Percentiles rank a stretch among this genome's conserved stretches.
These are phyloP conservation scores for Collybiopsis confluens DNA, from an alignment of 768 basidiomycete species.

Conservation along the genomic window DNA sequence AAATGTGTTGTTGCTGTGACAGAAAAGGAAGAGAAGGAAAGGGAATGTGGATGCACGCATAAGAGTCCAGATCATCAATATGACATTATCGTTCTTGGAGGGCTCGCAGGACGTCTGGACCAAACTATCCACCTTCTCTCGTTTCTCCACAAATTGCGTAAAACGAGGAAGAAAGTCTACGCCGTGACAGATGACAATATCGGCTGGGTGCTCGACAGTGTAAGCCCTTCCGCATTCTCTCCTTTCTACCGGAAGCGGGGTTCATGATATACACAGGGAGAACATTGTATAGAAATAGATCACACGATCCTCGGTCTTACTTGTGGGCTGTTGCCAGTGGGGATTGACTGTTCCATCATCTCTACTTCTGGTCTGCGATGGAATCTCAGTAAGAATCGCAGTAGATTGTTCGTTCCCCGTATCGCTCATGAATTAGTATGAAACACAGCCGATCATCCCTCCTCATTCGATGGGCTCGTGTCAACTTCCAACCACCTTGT, in stretches of 20 bases:
- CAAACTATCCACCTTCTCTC: slow-evolving; percentile 92
- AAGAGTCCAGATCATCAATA: slow-evolving; percentile 33
- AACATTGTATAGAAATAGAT: slow-evolving; percentile 75
- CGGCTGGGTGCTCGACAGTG: slow-evolving; percentile 83
- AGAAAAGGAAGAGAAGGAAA: slow-evolving; percentile 46
- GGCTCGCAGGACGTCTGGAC: slow-evolving; percentile 87
- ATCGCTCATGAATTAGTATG: not conserved
- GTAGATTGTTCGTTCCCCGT: not conserved
- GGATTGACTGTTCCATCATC: slow-evolving; percentile 70
- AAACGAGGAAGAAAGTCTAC: slow-evolving; percentile 53
- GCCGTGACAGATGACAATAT: slow-evolving; percentile 88
- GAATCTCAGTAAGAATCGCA: slow-evolving; percentile 66
- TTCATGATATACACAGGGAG: slow-evolving; percentile 36
- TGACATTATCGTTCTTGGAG: slow-evolving; percentile 78
- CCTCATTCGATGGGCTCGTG: slow-evolving; percentile 79
- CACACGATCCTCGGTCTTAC: slow-evolving; percentile 75
- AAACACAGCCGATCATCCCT: slow-evolving; percentile 49
- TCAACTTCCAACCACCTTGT: slow-evolving; percentile 95
- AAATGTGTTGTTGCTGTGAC: slow-evolving; percentile 75
- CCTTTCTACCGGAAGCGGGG: not conserved
- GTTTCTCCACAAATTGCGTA: slow-evolving; percentile 75
- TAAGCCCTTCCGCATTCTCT: slow-evolving; percentile 37
- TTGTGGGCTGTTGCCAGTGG: slow-evolving; percentile 93
- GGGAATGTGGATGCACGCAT: slow-evolving; percentile 5
- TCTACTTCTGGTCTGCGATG: slow-evolving; percentile 83